A percentile compares a stretch with the other conserved stretches of the same genome.
phyloP scores from a whole-genome alignment of 2,329 filamentous ascomycete species.

The Furcasterigmium sp. region DNA sequence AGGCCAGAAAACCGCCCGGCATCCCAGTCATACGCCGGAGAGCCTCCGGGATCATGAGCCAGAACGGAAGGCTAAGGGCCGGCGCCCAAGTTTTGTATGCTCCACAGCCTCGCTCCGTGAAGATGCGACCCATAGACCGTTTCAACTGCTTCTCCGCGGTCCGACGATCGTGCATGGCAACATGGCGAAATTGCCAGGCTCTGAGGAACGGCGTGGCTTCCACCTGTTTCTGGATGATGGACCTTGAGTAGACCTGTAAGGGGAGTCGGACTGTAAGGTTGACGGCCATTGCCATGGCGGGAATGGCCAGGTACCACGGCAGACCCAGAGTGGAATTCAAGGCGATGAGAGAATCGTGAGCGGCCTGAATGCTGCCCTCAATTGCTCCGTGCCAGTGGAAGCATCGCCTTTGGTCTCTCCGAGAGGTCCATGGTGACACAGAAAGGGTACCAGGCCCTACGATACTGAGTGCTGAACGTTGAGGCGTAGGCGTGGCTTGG shows the following conservation, averaged over 20 bases:
- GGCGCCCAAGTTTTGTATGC: conserved; percentile 37
- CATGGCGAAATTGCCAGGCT: conserved; percentile 19
- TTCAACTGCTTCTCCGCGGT: conserved; percentile 18
- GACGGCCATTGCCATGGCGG: conserved; percentile 42
- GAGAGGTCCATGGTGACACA: not conserved
- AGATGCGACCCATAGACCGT: conserved; percentile 25
- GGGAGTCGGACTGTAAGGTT: conserved; percentile 42
- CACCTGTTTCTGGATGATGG: conserved; percentile 20
- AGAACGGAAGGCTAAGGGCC: conserved; percentile 39
- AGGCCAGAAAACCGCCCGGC: conserved; percentile 25
- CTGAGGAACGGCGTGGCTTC: conserved; percentile 23
- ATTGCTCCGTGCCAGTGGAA: conserved; percentile 8
- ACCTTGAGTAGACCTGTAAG: conserved; percentile 32
- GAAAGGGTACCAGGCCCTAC: not conserved
- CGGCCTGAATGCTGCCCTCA: conserved; percentile 3
- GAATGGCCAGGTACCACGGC: conserved; percentile 51
- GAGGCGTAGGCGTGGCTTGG: not conserved
- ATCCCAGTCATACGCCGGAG: conserved; percentile 42
- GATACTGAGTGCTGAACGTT: not conserved
- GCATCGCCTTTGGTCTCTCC: not conserved
- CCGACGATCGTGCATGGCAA: conserved; percentile 4
- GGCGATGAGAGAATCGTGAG: conserved; percentile 6
- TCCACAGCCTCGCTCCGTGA: conserved; percentile 36
- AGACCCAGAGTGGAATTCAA: conserved; percentile 36
- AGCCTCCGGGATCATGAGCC: conserved; percentile 44